Conservation (phyloP, 495 filamentous ascomycete species). For the Baudoinia panamericana region DNA sequence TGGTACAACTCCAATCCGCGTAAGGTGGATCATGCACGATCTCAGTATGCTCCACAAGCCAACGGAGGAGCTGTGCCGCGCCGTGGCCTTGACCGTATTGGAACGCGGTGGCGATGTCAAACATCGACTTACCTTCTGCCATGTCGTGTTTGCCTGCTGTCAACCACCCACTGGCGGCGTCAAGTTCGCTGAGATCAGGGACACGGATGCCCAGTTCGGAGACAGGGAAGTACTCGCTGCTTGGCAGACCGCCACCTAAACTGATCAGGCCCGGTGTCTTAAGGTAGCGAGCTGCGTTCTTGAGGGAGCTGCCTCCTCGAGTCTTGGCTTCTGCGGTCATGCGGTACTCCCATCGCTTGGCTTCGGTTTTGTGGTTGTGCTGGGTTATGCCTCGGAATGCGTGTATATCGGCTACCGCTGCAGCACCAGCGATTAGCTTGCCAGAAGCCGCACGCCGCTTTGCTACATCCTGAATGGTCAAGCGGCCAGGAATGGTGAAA, state of each 20-base stretch:
- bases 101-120: constrained; percentile 67
- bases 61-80: constrained; percentile 73
- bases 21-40: constrained; percentile 64
- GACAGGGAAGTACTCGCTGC: constrained; percentile 79
- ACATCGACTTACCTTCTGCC: constrained; percentile 47
- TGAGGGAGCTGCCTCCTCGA: constrained; percentile 39
- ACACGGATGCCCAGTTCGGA: constrained; percentile 56
- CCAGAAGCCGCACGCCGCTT: constrained; percentile 55
- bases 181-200: constrained; percentile 53
- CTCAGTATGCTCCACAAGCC: constrained; percentile 84
- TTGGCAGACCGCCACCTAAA: constrained; percentile 83
- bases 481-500: constrained; percentile 39
- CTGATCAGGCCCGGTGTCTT: constrained; percentile 65
- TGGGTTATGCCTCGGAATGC: constrained; percentile 68
- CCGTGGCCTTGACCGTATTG: constrained; percentile 86
- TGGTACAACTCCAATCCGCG: constrained; percentile 64
- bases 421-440: constrained; percentile 57
- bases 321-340: constrained; percentile 41
- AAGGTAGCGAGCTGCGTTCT: constrained; percentile 62
- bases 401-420: constrained; percentile 62
- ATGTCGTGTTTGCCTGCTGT: constrained; percentile 73
- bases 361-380: constrained; percentile 54
- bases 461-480: constrained; percentile 58
- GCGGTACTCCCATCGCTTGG: constrained; percentile 68
- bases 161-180: constrained; percentile 42